Conservation (phyloP, 208 protist genomes). For the Crithidia sp. region DNA sequence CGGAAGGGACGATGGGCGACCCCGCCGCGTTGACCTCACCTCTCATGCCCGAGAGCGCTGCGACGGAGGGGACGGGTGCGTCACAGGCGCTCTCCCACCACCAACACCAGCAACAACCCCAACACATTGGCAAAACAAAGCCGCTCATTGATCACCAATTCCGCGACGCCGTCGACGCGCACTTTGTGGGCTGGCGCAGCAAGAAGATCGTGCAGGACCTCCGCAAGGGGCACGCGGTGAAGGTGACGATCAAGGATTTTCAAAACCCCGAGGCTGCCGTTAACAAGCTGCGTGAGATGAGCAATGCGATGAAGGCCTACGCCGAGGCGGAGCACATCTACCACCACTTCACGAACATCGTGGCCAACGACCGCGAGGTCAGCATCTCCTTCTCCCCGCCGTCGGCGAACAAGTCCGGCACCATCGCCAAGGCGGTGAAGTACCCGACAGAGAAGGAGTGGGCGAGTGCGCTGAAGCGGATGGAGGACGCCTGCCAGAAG, state of each 20-base stretch:
- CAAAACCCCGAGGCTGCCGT: slow-evolving; percentile 72
- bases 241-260: slow-evolving; percentile 85
- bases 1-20: slow-evolving; percentile 23
- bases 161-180: slow-evolving; percentile 85
- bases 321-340: slow-evolving; percentile 63
- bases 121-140: slow-evolving; percentile 35
- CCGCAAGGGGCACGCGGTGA: slow-evolving; percentile 73
- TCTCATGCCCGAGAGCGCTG: not conserved
- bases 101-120: not conserved
- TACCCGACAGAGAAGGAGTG: slow-evolving; percentile 89
- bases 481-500: slow-evolving; percentile 77
- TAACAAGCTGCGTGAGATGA: slow-evolving; percentile 85
- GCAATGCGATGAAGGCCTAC: slow-evolving; percentile 68
- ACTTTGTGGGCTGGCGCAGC: slow-evolving; percentile 90
- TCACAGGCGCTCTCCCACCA: too few species aligned
- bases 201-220: slow-evolving; percentile 88
- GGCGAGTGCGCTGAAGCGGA: slow-evolving; percentile 58
- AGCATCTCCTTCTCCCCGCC: slow-evolving; percentile 75
- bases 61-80: too few species aligned
- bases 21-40: slow-evolving; percentile 8
- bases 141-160: slow-evolving; percentile 78
- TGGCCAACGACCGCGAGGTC: slow-evolving; percentile 76
- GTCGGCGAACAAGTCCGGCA: slow-evolving; percentile 54
- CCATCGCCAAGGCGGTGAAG: slow-evolving; percentile 49
- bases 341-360: slow-evolving; percentile 85